Evolutionary conservation across 75 land plant species (phyloP).

Genomic region (Sequoiadendron giganteum): DNA sequence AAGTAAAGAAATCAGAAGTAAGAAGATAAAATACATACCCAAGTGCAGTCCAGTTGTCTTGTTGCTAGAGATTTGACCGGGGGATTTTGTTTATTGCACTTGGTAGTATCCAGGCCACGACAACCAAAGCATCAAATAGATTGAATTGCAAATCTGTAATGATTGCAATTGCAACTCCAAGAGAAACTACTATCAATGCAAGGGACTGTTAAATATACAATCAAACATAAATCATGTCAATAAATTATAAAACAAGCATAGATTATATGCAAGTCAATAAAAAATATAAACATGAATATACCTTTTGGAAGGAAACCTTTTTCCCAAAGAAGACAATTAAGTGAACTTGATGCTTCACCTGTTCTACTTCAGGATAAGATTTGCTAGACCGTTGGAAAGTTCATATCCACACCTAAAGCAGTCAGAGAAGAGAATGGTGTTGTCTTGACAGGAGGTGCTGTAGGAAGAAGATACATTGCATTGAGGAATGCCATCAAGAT

Average conservation of each 20-base stretch:
- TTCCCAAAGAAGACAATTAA: conserved; percentile 37
- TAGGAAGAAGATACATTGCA: conserved; percentile 63
- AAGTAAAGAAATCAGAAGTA: neutral
- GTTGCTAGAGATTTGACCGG: conserved; percentile 68
- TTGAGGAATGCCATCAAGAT: conserved; percentile 71
- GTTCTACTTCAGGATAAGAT: conserved; percentile 82
- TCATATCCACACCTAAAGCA: conserved; percentile 75
- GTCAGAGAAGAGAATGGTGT: conserved; percentile 56
- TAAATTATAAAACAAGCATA: neutral
- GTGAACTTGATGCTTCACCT: conserved; percentile 45
- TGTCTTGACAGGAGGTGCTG: conserved; percentile 68
- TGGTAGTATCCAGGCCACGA: conserved; percentile 69
- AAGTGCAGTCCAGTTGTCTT: conserved; percentile 70
- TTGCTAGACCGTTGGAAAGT: conserved; percentile 86
- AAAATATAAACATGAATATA: conserved; percentile 11
- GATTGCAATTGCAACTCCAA: conserved; percentile 76
- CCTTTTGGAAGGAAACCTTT: conserved; percentile 57
- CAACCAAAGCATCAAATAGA: conserved; percentile 63
- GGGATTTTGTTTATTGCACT: conserved; percentile 76
- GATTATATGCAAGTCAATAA: neutral
- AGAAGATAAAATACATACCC: conserved; percentile 37
- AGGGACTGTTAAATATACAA: conserved; percentile 35
- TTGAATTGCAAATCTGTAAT: conserved; percentile 71
- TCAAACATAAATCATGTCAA: neutral
- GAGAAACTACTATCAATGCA: conserved; percentile 50